Base-by-base conservation (phyloP, 805 yeast genomes). In the Ascoidea rubescens region DNA sequence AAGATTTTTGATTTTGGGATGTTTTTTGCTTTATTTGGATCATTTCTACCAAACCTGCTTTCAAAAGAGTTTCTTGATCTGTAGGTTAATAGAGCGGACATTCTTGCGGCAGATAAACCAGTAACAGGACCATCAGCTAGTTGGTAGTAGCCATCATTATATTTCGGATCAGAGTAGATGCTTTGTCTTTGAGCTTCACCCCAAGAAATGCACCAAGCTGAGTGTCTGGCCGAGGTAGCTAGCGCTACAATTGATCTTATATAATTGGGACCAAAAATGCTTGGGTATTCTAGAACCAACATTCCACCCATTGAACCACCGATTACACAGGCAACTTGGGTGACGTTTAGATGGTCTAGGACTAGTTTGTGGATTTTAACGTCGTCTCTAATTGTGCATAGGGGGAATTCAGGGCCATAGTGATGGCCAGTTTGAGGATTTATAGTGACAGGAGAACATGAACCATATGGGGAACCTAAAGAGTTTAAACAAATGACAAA, bases 291-390 rank as follows among this genome's bases (percentile, higher is more conserved):
- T 59, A 93, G 70, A 0, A 90, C 88, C 48, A 89, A 70, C 98
- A 93, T 93, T 17, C 99, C 99, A 46, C 99, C 99, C 99, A 93
- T 93, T 31, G 98, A 90, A 0, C 99, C 99, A 45, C 99, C 99
- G 53, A 93, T 78, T 16, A 85, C 95, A 50, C 83, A 77, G 1
- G 97, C 96, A 32, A 91, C 71, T 53, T 80, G 76, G 51, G 74
- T 75, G n/a, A 93, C 87, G 0, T 87, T 89, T 48, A 93, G 67
- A 4, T 82, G 79, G 58, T 90, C 96, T 49, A 93, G 69, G 1
- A 91, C 82, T 50, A 82, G 63, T 58, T 72, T 79, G 60, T 93
- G 98, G 10, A 90, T 78, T 5, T 75, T 73, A 4, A 89, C 87
- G 61, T 93, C 99, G 62, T 93, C 99, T 56, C 95, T 79, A n/a